Evolutionary conservation across 1,284 basidiomycete species (phyloP), one percentile per base, ranked within the genome.

Genomic region (Fomitopsis palustris): DNA sequence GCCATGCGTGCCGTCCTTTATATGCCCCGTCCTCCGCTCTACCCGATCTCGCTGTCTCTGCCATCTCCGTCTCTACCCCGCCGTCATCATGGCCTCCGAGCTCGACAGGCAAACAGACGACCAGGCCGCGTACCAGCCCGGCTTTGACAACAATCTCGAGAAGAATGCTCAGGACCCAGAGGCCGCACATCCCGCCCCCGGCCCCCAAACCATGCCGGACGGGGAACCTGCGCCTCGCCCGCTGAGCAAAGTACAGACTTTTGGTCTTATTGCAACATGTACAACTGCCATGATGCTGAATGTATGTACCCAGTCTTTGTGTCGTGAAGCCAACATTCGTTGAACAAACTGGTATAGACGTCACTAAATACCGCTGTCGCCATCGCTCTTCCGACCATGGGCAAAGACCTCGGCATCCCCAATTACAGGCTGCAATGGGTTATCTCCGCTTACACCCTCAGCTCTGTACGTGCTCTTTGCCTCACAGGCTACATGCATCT

Each of bases 381-480:
- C 2, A 82, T 87, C 53, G 75, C 84, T 0, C 72, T 88, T 7
- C 85, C 86, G 0, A 77, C 76, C 0, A 84, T 86, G 43, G 81
- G 81, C 33, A 53, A 60, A 4, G 78, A 81, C 27, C 70, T 86
- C n/a, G 60, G 74, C 42, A 79, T 83, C 25, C 64, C 68, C 8
- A 66, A 77, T 53, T 72, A 77, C 57, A 64, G 74, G 25, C 74
- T 88, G 2, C 83, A 86, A 63, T 88, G 87, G 87, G 74, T 85
- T n/a, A 68, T 83, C 9, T 81, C 80, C 5, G 81, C 84, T 2
- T 85, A 82, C 66, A 70, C 81, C 0, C 71, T 84, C 37, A 77
- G 77, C 60, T 78, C 78, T 3, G 77, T 78, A 21, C 53, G 72
- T 69, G 4, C 23, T 10, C 53, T 55, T 31, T 35, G 33, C 23